Conservation (phyloP, 2,329 filamentous ascomycete genomes). For the Penicillium fuscoglaucum region DNA sequence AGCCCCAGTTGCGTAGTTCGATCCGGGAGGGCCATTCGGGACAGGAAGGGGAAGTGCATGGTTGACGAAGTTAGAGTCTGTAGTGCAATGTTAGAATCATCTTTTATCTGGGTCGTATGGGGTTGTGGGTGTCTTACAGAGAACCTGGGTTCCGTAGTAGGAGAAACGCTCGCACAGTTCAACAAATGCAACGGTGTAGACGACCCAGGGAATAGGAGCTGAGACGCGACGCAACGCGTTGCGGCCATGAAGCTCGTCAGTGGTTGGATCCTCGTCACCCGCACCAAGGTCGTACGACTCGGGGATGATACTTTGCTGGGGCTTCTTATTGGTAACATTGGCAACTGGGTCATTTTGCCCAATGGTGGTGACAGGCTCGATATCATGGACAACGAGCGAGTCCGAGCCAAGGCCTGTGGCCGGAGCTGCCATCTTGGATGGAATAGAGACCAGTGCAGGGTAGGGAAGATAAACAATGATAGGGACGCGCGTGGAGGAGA, state of each 20-base stretch:
- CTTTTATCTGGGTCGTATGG: background rate
- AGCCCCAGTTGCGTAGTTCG: background rate
- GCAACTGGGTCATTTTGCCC: background rate
- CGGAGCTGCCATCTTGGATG: background rate
- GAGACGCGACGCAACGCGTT: conserved; percentile 32
- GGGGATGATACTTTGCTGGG: background rate
- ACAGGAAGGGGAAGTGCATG: background rate
- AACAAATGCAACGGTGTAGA: conserved; percentile 69
- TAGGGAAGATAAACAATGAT: background rate
- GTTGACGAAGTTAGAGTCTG: conserved; percentile 1
- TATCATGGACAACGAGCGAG: background rate
- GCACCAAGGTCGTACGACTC: background rate
- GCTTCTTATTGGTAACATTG: background rate
- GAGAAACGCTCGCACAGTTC: conserved; percentile 76
- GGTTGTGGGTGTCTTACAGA: background rate
- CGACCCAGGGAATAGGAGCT: conserved; percentile 58
- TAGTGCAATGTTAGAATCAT: background rate
- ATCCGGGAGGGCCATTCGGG: background rate
- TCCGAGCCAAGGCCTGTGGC: background rate
- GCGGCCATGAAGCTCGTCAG: background rate
- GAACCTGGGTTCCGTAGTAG: conserved; percentile 64
- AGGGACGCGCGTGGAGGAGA: background rate
- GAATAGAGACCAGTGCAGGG: background rate
- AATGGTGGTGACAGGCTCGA: background rate
- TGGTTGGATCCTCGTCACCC: background rate